A percentile compares a stretch with the other conserved stretches of the same genome.
phyloP scores from a whole-genome alignment of 1,284 basidiomycete genomes.

The Melanopsichium pennsylvanicum region DNA sequence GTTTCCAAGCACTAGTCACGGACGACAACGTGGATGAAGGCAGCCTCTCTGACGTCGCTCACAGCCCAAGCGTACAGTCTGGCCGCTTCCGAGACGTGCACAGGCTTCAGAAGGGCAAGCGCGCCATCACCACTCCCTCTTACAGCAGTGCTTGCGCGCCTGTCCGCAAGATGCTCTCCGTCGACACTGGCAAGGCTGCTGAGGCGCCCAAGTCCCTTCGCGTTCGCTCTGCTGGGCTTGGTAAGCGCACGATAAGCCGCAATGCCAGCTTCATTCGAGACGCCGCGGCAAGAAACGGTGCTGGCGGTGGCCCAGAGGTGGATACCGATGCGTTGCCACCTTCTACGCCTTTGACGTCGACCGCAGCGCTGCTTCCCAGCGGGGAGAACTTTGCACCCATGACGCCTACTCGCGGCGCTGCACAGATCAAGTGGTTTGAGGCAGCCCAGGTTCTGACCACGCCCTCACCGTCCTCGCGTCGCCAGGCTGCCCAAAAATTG shows the following conservation, averaged over 20 bases:
- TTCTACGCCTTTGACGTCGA: constrained; percentile 28
- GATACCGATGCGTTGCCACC: constrained; percentile 16
- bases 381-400: constrained; percentile 43
- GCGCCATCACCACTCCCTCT: constrained; percentile 18
- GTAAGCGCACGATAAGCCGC: constrained; percentile 39
- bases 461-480: constrained; percentile 49
- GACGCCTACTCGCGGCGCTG: constrained; percentile 59
- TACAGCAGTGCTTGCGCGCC: constrained; percentile 17
- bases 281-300: not conserved
- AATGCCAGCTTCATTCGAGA: constrained; percentile 30
- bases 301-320: not conserved
- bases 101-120: constrained; percentile 37
- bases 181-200: constrained; percentile 34
- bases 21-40: constrained; percentile 33
- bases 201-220: constrained; percentile 34
- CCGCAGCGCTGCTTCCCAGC: constrained; percentile 3
- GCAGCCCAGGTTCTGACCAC: constrained; percentile 58
- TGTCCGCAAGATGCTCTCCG: constrained; percentile 35
- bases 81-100: constrained; percentile 36
- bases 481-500: constrained; percentile 30
- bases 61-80: constrained; percentile 37
- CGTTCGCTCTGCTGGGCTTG: constrained; percentile 39
- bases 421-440: constrained; percentile 62
- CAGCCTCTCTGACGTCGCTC: constrained; percentile 30
- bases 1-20: constrained; percentile 6